Evolutionary conservation across 441 rosid genomes (phyloP), one percentile per base, ranked within the genome.

Genomic region (Manihot esculenta): DNA sequence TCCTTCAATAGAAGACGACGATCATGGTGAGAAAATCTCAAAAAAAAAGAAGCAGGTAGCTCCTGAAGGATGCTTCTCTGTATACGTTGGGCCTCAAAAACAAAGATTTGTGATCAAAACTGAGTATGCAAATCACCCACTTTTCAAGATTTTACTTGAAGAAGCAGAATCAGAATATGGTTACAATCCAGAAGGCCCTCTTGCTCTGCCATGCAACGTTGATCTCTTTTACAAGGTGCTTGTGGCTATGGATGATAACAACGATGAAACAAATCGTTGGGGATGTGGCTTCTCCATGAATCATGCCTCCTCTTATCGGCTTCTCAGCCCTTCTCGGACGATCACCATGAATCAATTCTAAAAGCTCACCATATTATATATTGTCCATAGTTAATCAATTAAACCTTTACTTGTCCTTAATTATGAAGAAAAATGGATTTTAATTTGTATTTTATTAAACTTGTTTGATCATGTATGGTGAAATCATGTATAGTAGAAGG

Each of bases 131-230:
- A 89, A 88, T 77, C 95, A 88, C 44, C 91, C 91, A 8, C 83
- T 88, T 12, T 89, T 89, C 80, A 81, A 72, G 85, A 62, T 74
- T 44, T 79, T 89, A 66, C 85, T 89, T 0, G 93, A 89, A 58
- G 89, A 89, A 71, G 93, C 93, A 1, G 91, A 88, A 71, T 83
- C 84, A 0, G 96, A 88, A 72, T 86, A 81, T 24, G 96, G 96
- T 2, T 88, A 76, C 65, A 74, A 55, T 54, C 78, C 86, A 27
- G 83, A 80, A 30, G 96, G 96, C 5, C 96, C 96, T 17, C 77
- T 89, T 30, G 78, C 76, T 14, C 88, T 89, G 5, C 96, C 96
- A 0, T 89, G 96, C 79, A 78, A 77, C 65, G 89, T 88, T 2
- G 91, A 84, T 7, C 44, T 72, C 47, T 89, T 89, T 61, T 69